These are phyloP conservation scores for Anethum foeniculum DNA, from an alignment of 140 eudicot genomes.

Conservation along the genomic window DNA sequence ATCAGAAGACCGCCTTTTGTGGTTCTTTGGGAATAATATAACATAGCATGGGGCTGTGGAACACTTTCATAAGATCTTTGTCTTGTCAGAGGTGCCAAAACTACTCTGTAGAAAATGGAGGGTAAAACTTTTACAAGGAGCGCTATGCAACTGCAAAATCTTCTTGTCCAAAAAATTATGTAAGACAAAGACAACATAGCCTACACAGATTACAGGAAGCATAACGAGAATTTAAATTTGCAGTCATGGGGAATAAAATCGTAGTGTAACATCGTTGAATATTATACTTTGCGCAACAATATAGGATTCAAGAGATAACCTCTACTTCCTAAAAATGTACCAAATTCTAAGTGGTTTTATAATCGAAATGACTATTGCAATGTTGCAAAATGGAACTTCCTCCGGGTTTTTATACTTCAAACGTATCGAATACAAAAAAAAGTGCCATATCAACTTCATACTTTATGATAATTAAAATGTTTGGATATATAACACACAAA, in stretches of 20 bases:
- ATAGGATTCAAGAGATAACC: not conserved
- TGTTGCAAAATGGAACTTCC: not conserved
- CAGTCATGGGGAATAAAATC: not conserved
- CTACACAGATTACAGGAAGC: not conserved
- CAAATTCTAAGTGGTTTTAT: no score
- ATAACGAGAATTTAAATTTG: not conserved
- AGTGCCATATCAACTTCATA: not conserved
- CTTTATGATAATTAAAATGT: not conserved
- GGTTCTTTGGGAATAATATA: constrained; percentile 68
- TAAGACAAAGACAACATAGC: not conserved
- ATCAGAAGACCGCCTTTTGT: constrained; percentile 53
- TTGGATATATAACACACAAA: not conserved
- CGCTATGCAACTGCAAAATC: not conserved
- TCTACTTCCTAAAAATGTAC: not conserved
- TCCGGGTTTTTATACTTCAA: not conserved
- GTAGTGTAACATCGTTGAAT: not conserved
- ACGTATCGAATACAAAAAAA: not conserved
- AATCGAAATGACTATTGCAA: not conserved
- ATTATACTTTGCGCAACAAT: not conserved
- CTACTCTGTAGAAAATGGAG: constrained; percentile 34
- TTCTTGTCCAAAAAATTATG: not conserved
- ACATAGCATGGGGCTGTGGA: constrained; percentile 60
- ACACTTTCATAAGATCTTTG: constrained; percentile 44
- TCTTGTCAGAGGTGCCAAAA: constrained; percentile 62
- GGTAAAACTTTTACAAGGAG: not conserved